Evolutionary conservation across 768 basidiomycete species (phyloP), one percentile per base, ranked within the genome.

Genomic region (Russula dissimulans): DNA sequence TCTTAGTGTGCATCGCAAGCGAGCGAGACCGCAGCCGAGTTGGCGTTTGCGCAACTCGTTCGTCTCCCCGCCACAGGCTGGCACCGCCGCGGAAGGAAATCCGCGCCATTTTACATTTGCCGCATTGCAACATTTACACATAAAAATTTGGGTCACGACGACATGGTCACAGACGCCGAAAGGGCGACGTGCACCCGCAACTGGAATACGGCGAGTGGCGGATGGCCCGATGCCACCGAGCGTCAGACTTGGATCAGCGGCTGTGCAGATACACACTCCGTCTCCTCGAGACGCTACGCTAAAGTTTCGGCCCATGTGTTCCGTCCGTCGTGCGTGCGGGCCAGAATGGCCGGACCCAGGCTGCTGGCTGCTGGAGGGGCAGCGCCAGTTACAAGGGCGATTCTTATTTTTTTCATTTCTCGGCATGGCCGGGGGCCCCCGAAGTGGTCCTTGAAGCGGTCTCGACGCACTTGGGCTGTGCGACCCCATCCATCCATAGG

Each of bases 201-300:
- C 4, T 41, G 10, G 39, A 41, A 4, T 5, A 4, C 10, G 39
- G 34, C 46, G 17, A 39, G 26, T 46, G 14, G 32, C 31, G 26
- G 44, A 18, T 58, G 49, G 15, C 15, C 57, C 50, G 48, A 50
- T 57, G 18, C 31, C 38, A n/a, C 56, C 47, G 46, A 49, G 47
- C 45, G 57, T 53, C 58, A 59, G 44, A 53, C 18, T 41, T 52
- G 4, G 15, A 61, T 61, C 60, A 61, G 31, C n/a, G 60, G 60
- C 60, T 38, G 55, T 61, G 60, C 55, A 46, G 42, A 49, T 44
- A n/a, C 26, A n/a, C 26, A 45, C 44, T 22, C 32, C 26, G 44
- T 51, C 42, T 14, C 43, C 34, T 51, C 15, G 49, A 52, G 57
- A 59, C 57, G 36, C 22, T 34, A 59, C 57, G 36, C 22, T 34